A percentile compares a stretch with the other conserved stretches of the same genome.
These are phyloP conservation scores for Lentinus tigrinus DNA, from an alignment of 768 basidiomycete species.

Conservation along the genomic window DNA sequence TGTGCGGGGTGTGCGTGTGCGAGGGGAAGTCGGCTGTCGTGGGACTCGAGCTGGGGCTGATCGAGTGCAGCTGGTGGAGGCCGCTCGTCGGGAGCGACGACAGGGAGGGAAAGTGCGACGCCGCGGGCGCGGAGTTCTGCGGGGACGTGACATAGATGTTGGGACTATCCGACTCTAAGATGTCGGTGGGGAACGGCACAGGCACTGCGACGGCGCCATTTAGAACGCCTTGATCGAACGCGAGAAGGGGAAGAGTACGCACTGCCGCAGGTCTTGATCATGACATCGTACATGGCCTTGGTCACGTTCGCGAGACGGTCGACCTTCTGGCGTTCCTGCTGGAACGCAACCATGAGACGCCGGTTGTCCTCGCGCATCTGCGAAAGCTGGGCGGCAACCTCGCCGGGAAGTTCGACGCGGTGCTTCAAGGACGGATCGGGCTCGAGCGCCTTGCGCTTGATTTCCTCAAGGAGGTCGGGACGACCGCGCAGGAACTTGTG, in stretches of 20 bases:
- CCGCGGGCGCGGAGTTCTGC: slow-evolving; percentile 40
- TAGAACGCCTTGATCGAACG: slow-evolving; percentile 4
- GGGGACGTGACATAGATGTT: slow-evolving; percentile 77
- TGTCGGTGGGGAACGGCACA: slow-evolving; percentile 42
- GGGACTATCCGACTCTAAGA: slow-evolving; percentile 56
- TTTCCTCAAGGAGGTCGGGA: slow-evolving; percentile 79
- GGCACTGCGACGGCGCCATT: slow-evolving; percentile 23
- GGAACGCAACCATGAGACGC: slow-evolving; percentile 52
- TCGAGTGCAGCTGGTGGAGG: slow-evolving; percentile 45
- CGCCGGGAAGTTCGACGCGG: slow-evolving; percentile 78
- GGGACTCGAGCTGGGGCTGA: slow-evolving; percentile 53
- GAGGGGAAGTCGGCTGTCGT: slow-evolving; percentile 48
- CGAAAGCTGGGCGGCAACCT: slow-evolving; percentile 65
- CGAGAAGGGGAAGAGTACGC: slow-evolving; percentile 26
- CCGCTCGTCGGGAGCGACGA: slow-evolving; percentile 39
- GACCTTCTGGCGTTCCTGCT: slow-evolving; percentile 55
- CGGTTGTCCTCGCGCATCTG: slow-evolving; percentile 75
- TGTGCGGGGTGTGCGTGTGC: slow-evolving; percentile 37
- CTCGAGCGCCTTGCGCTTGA: slow-evolving; percentile 83
- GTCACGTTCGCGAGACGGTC: slow-evolving; percentile 61
- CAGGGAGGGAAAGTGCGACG: slow-evolving; percentile 34
- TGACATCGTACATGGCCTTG: slow-evolving; percentile 60
- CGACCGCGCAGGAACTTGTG: slow-evolving; percentile 81
- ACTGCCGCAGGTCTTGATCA: slow-evolving; percentile 55
- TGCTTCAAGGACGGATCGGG: slow-evolving; percentile 71